Evolutionary conservation across 148 eudicot species (phyloP), one percentile per base, ranked within the genome.

Genomic region (Camellia granthamiana): DNA sequence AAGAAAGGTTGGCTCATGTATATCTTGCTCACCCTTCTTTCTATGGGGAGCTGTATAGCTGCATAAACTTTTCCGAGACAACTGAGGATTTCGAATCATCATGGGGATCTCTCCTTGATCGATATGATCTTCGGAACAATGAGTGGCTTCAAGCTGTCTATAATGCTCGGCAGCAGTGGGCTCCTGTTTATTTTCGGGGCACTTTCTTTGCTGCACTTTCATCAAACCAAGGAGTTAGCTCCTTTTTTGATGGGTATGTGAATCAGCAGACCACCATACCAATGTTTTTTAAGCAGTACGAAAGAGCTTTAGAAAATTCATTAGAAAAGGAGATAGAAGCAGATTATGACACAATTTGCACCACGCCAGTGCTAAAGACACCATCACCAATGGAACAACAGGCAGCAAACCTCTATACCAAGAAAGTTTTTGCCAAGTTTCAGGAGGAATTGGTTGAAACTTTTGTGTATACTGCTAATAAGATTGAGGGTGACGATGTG

Each of bases 81-180:
- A 72, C 77, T 72, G 86, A 80, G 59, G 86, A 84, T 72, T 84
- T 84, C 71, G 86, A 84, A 73, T 73, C 69, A 47, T 84, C 83
- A 38, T 84, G 86, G 86, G 61, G 60, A 2, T 71, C 81, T 71
- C 74, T 84, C 18, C 78, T 84, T 56, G 83, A 80, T 80, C 72
- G 75, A 62, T 84, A 80, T 47, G 83, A 80, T 81, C 58, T 84
- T 30, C 23, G 62, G 19, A 77, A 65, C 65, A 80, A 77, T 72
- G 86, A 84, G 47, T 84, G 86, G 86, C 86, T 84, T 58, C 86
- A 80, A 77, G 83, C 86, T 84, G 81, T 84, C 11, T 84, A 84
- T 72, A 84, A 80, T 72, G 83, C 86, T 44, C 80, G 86, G 66
- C 58, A 70, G 83, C 86, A 84, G 46, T 84, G 86, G 86, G 86